Evolutionary conservation across 2,329 filamentous ascomycete genomes (phyloP), one percentile per base, ranked within the genome.

Genomic region (Ceratocystis albifundus): DNA sequence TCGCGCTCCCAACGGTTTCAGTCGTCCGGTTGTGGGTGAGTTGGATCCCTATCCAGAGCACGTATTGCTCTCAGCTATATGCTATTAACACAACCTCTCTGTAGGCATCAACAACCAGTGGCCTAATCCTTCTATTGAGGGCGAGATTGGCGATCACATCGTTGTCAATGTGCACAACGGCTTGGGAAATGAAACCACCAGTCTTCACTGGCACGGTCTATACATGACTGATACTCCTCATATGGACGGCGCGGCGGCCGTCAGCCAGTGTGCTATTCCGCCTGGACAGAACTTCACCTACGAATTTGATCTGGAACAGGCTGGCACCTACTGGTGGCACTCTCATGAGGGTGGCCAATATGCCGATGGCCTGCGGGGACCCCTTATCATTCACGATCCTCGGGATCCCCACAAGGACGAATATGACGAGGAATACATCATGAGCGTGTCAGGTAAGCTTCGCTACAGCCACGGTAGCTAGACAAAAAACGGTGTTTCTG

Each of bases 151-250:
- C 45, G 82, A 84, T 69, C 78, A 74, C 32, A 67, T 84, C 61
- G 70, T 81, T 5, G 74, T 83, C 50, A 80, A 79, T 66, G 72
- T 82, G 20, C 73, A 73, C 69, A 84, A 84, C 72, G 71, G 74
- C 44, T 75, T 84, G 5, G 78, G 77, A n/a, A 82, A 83, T 70
- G 75, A 82, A 71, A 78, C 77, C 2, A 80, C 80, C 3, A 79
- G 79, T 55, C 68, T 82, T 1, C 80, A 79, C 72, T 87, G 82
- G 73, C 85, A 87, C 72, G 85, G 85, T 28, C 73, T 86, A 68
- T 79, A 76, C 72, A 80, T 84, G 73, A 75, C 78, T 70, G 76
- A 77, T 45, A 83, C 80, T 1, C 76, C 74, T 4, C 74, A 79
- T 41, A 84, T 86, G 80, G 85, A 88, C 72, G 85, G 85, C 0